Conservation (phyloP, 176 grass and related monocot species). For the Hyparrhenia diplandra region DNA sequence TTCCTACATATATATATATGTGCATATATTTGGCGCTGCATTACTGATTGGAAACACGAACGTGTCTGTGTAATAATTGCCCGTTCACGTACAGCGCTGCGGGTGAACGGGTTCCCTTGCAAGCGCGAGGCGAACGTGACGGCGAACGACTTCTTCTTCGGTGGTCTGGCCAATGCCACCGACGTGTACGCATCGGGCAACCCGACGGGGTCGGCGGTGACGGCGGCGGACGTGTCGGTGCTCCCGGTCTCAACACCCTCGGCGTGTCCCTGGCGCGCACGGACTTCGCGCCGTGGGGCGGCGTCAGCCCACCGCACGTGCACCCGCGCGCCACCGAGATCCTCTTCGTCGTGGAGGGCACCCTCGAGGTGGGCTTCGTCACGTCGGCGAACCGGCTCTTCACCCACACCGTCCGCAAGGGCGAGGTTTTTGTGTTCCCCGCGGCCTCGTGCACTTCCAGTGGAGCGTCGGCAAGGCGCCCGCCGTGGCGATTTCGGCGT, state of each 20-base stretch:
- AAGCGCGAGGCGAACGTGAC: conserved; percentile 42
- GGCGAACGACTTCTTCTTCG: conserved; percentile 64
- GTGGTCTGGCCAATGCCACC: conserved; percentile 13
- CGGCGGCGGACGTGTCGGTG: conserved; percentile 37
- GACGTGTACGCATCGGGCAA: conserved; percentile 45
- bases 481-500: conserved; percentile 46
- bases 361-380: conserved; percentile 71
- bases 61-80: neutral
- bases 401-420: conserved; percentile 27
- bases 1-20: neutral
- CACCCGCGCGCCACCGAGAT: conserved; percentile 82
- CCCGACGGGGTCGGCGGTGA: conserved; percentile 44
- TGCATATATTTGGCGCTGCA: neutral
- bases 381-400: conserved; percentile 10
- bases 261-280: conserved; percentile 66
- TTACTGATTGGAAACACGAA: neutral
- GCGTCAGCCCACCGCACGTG: conserved; percentile 62
- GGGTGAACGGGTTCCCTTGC: conserved; percentile 67
- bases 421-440: conserved; percentile 62
- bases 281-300: conserved; percentile 62
- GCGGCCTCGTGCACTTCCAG: conserved; percentile 63
- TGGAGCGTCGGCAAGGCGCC: conserved; percentile 28
- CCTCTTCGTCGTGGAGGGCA: conserved; percentile 49
- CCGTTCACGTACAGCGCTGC: conserved; percentile 25
- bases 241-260: conserved; percentile 63